Base-by-base conservation (phyloP, 306 rosid genomes). In the Cucurbita moschata region DNA sequence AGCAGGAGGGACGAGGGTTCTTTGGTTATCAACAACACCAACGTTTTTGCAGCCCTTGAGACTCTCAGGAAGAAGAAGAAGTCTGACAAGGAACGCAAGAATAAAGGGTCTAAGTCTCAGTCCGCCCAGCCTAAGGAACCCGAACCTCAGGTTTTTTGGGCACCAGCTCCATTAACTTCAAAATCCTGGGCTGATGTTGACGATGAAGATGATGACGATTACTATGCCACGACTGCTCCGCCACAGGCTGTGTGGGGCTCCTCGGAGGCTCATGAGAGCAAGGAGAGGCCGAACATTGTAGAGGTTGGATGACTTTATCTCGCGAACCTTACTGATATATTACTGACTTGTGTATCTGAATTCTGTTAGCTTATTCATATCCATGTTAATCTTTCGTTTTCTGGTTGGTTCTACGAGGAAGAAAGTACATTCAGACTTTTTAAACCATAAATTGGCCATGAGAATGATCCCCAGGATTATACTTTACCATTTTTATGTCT, bases 131-230 rank as follows among this genome's bases (percentile, higher is more conserved):
- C 86, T 6, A 83, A 84, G 79, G 87, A 85, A 58, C 79, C 88
- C 0, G 92, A 88, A 65, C 82, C 91, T 5, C 90, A 80, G 77
- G 85, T 86, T 40, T 84, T 83, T 56, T 94, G 97, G 98, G 87
- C 95, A 5, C 92, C 95, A 0, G 83, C 96, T 0, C 95, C 96
- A 1, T 77, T 94, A 81, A 91, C 84, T 59, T 76, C 88, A 4
- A 86, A 77, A 16, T 83, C 90, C 1, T 94, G 98, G 98, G 98
- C 97, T 7, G 98, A 94, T 74, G 96, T 94, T 0, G 98, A 94
- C 5, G 97, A 85, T 9, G 87, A 86, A 8, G 90, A 93, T 9
- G 97, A 92, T 0, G 98, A 94, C 2, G 98, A 90, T 71, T 94
- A 88, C 50, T 94, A 77, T 13, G 87, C 91, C 68, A 86, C 97